phyloP scores from a whole-genome alignment of 2,329 filamentous ascomycete genomes.

The Venturia pyrina region DNA sequence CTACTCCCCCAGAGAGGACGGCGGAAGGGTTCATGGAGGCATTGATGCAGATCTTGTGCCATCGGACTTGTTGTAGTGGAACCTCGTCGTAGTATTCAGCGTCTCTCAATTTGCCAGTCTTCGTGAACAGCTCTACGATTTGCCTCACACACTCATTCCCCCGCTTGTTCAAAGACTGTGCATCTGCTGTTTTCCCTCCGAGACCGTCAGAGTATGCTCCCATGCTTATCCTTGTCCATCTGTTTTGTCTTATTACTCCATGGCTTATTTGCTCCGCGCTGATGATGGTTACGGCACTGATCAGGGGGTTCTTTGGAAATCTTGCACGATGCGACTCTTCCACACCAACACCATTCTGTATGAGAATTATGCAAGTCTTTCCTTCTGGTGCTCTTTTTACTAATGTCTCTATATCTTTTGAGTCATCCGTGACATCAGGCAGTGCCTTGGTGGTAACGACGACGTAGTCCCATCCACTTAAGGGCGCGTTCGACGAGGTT shows the following conservation, averaged over 20 bases:
- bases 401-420: slow-evolving; percentile 50
- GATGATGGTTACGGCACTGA: slow-evolving; percentile 60
- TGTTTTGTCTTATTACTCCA: slow-evolving; percentile 57
- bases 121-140: slow-evolving; percentile 45
- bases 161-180: slow-evolving; percentile 23
- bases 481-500: slow-evolving; percentile 25
- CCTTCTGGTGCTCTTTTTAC: slow-evolving; percentile 31
- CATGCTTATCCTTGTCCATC: slow-evolving; percentile 63
- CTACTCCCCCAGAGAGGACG: slow-evolving; percentile 53
- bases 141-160: slow-evolving; percentile 36
- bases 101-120: slow-evolving; percentile 54
- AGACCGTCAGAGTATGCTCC: slow-evolving; percentile 52
- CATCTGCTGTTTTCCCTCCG: slow-evolving; percentile 22
- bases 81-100: slow-evolving; percentile 54
- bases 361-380: slow-evolving; percentile 44
- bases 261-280: slow-evolving; percentile 56
- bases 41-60: slow-evolving; percentile 72
- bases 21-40: slow-evolving; percentile 65
- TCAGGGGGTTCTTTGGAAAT: slow-evolving; percentile 48
- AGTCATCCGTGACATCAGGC: slow-evolving; percentile 48
- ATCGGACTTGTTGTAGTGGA: slow-evolving; percentile 59
- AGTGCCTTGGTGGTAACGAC: slow-evolving; percentile 50
- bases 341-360: slow-evolving; percentile 57
- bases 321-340: slow-evolving; percentile 41
- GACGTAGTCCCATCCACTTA: slow-evolving; percentile 45